Conservation (phyloP, 192 early-diverging fungal genomes). For the Chytriomyces sp. region DNA sequence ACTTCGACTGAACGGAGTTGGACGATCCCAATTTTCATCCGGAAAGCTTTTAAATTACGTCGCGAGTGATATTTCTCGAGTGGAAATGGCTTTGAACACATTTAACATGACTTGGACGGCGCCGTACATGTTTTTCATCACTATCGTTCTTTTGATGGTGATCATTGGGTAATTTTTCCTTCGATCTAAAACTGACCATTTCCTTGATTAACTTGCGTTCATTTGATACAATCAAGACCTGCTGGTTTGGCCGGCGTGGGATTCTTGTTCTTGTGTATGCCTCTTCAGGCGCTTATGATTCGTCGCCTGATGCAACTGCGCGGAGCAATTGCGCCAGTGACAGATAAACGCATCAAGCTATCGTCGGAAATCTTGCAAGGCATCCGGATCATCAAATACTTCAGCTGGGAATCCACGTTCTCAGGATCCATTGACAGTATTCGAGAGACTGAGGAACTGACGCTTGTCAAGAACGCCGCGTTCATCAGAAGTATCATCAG, state of each 20-base stretch:
- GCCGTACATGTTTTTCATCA: slow-evolving; percentile 21
- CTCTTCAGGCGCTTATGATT: slow-evolving; percentile 53
- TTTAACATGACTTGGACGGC: slow-evolving; percentile 33
- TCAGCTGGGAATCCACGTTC: slow-evolving; percentile 71
- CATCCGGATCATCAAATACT: slow-evolving; percentile 81
- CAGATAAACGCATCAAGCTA: slow-evolving; percentile 74
- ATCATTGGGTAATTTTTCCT: slow-evolving; percentile 20
- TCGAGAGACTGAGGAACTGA: slow-evolving; percentile 48
- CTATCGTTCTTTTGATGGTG: slow-evolving; percentile 17
- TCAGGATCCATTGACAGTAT: slow-evolving; percentile 62
- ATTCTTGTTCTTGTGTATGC: slow-evolving; percentile 47
- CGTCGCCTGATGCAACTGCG: slow-evolving; percentile 42
- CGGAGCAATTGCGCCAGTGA: slow-evolving; percentile 54
- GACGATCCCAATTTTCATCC: slow-evolving; percentile 63
- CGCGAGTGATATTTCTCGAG: slow-evolving; percentile 71
- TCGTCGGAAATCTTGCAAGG: slow-evolving; percentile 72
- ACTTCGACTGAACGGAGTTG: slow-evolving; percentile 53
- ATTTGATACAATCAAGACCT: slow-evolving; percentile 9
- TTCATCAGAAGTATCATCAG: slow-evolving; percentile 16
- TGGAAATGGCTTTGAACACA: slow-evolving; percentile 37
- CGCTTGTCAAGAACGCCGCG: slow-evolving; percentile 10
- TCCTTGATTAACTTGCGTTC: not conserved
- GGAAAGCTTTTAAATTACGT: slow-evolving; percentile 72
- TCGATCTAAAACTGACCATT: not conserved
- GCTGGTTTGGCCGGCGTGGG: slow-evolving; percentile 54